phyloP scores from a whole-genome alignment of 345 rosid genomes.

The Citropsis articulata region DNA sequence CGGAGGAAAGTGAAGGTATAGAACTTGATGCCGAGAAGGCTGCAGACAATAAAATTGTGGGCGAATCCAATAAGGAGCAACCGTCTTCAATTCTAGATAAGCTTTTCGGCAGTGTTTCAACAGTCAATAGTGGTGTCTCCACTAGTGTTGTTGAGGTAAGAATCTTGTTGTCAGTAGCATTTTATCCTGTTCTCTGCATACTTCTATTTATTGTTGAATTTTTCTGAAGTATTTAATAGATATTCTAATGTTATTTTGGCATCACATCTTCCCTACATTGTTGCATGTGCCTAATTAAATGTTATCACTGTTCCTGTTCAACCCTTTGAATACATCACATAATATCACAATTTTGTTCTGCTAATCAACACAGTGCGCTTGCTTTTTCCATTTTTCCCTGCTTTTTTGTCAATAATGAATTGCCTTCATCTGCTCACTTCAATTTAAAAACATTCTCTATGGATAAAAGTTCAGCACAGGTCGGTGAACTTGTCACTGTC shows the following conservation, averaged over 20 bases:
- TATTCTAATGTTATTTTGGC: not conserved
- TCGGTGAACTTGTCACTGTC: not conserved
- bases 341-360: not conserved
- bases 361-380: not conserved
- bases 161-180: not conserved
- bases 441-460: not conserved
- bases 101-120: slow-evolving; percentile 58
- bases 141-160: slow-evolving; percentile 48
- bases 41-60: slow-evolving; percentile 33
- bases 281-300: not conserved
- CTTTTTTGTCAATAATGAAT: not conserved
- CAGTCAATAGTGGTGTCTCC: slow-evolving; percentile 45
- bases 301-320: not conserved
- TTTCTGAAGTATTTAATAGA: not conserved
- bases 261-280: not conserved
- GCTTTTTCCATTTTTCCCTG: too few relatives aligned
- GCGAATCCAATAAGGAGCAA: slow-evolving; percentile 30
- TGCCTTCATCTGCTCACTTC: not conserved
- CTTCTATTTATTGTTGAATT: not conserved
- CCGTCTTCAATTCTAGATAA: slow-evolving; percentile 76
- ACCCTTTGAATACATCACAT: not conserved
- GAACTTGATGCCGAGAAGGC: slow-evolving; percentile 43
- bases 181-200: not conserved
- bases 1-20: slow-evolving; percentile 29
- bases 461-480: not conserved